phyloP scores from a whole-genome alignment of 768 basidiomycete genomes.

The Russula earlei region DNA sequence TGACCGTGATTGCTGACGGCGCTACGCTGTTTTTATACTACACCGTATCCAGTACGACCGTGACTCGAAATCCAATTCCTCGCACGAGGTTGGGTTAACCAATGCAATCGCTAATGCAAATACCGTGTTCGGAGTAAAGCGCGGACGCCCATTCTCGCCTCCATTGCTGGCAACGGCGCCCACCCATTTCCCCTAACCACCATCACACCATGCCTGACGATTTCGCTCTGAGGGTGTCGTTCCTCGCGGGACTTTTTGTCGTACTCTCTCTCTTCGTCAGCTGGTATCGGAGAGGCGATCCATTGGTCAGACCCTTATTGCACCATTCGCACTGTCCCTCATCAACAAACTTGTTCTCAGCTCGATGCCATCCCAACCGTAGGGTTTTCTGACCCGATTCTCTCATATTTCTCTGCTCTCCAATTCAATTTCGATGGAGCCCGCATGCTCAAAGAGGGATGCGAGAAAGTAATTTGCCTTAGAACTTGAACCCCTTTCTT shows the following conservation, averaged over 20 bases:
- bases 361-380: constrained; percentile 29
- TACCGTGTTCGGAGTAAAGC: no score
- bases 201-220: background rate
- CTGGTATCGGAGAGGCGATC: background rate
- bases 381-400: constrained; percentile 28
- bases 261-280: background rate
- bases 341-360: background rate
- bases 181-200: background rate
- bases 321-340: background rate
- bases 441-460: constrained; percentile 28
- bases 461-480: constrained; percentile 25
- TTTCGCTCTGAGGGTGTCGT: background rate
- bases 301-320: background rate
- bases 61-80: no score
- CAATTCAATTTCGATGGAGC: constrained; percentile 22
- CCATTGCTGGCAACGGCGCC: no score
- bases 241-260: background rate
- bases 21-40: no score
- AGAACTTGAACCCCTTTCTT: background rate
- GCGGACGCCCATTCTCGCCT: no score
- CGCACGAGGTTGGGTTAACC: no score
- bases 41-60: no score
- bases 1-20: no score
- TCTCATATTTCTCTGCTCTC: constrained; percentile 28
- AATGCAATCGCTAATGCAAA: no score